Evolutionary conservation across 768 basidiomycete genomes (phyloP), one percentile per base, ranked within the genome.

Genomic region (Lactarius trivialis): DNA sequence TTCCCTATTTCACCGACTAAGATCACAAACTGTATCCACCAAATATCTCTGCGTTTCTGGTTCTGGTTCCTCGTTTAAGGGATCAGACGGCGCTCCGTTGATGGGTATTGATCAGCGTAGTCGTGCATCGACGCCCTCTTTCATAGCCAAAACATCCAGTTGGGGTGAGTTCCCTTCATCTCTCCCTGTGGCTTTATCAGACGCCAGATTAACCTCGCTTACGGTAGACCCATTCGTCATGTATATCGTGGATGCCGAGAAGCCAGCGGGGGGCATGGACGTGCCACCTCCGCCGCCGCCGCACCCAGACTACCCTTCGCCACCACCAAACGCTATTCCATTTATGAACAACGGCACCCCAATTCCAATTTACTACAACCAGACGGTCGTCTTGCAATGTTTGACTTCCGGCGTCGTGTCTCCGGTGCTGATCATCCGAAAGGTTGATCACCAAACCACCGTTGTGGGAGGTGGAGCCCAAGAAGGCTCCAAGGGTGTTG

Each of bases 1-100:
- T 54, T 95, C 95, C 2, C 76, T 97, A 52, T 98, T 96, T 82
- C 95, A 98, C 72, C 88, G 96, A n/a, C 76, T 95, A 63, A 86
- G 94, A 53, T 93, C 94, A 3, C 95, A 97, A 75, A 95, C 93
- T 2, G 93, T 95, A 24, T 94, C 93, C 17, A 98, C 96, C 19
- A 92, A 95, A 70, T 98, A 94, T 69, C 87, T 98, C 51, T 94
- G 93, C 62, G 93, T 98, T 4, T 91, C 91, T n/a, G 92, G 92
- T 26, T 91, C 93, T 11, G 86, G 90, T 11, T 89, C 93, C 6
- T 91, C 90, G 0, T 91, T 95, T 80, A 91, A 92, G 70, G 91
- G 93, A 30, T 95, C 94, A 26, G 95, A 98, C 74, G 94, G 93
- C 24, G 85, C 86, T 9, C 84, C 92, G 17, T 78, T 94, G 60